phyloP scores from a whole-genome alignment of 1,139 yeast species.

The Saccharomyces pastorianus region DNA sequence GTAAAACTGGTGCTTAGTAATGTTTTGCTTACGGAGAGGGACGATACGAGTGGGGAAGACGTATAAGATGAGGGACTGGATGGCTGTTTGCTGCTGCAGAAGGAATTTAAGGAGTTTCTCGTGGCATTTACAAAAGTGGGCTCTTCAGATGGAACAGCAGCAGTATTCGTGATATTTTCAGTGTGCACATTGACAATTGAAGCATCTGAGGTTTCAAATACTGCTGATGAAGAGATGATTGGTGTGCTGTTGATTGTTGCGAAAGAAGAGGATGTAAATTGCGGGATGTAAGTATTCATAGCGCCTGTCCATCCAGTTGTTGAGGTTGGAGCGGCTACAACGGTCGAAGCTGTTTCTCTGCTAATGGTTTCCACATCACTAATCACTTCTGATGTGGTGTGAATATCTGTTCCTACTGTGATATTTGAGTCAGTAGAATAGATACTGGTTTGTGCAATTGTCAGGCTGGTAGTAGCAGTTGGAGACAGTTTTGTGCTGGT shows the following conservation, averaged over 20 bases:
- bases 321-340: not conserved
- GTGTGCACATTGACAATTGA: not conserved
- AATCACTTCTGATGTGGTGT: conserved; percentile 5
- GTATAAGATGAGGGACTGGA: not conserved
- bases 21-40: not conserved
- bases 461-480: conserved; percentile 7
- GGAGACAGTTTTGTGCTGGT: conserved; percentile 8
- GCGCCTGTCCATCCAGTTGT: not conserved
- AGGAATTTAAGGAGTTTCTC: not conserved
- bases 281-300: not conserved
- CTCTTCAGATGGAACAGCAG: not conserved
- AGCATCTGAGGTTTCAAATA: not conserved
- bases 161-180: not conserved
- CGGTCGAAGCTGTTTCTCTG: not conserved
- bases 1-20: not conserved
- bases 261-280: not conserved
- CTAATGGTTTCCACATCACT: conserved; percentile 5
- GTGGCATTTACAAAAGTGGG: not conserved
- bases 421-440: conserved; percentile 8
- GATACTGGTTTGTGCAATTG: conserved; percentile 6
- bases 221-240: not conserved
- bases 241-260: not conserved
- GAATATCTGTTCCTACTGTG: conserved; percentile 2
- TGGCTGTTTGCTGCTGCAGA: not conserved
- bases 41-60: not conserved